phyloP scores from a whole-genome alignment of 495 filamentous ascomycete genomes.

The Thermothielavioides terrestris region DNA sequence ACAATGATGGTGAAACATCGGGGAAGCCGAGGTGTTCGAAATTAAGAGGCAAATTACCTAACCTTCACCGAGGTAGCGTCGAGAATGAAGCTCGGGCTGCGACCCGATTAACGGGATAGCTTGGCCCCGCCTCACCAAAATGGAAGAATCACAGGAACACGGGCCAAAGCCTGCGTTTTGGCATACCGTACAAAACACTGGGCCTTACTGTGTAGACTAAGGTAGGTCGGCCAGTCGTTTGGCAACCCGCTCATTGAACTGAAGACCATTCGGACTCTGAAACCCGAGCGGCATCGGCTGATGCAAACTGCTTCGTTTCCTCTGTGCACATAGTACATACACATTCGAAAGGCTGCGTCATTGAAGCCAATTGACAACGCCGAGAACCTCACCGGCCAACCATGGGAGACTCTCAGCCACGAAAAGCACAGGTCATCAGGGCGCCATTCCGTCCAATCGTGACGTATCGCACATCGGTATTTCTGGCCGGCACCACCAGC shows the following conservation, averaged over 20 bases:
- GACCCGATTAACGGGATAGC: neutral
- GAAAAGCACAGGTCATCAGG: constrained; percentile 20
- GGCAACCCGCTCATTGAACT: neutral
- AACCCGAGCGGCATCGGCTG: neutral
- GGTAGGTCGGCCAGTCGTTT: no score
- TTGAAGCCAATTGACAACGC: no score
- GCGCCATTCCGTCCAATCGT: constrained; percentile 26
- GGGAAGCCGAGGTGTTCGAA: no score
- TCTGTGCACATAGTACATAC: no score
- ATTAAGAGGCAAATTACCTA: no score
- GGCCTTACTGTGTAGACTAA: no score
- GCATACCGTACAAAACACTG: no score
- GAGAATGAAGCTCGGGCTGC: neutral
- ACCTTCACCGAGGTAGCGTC: neutral
- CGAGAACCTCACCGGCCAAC: no score
- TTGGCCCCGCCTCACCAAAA: neutral
- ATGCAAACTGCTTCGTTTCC: no score
- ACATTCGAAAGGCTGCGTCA: no score
- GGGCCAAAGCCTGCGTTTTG: no score
- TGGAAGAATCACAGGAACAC: neutral
- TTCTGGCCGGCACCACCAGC: constrained; percentile 40
- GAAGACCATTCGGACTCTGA: neutral
- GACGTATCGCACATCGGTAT: constrained; percentile 25
- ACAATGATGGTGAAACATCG: no score
- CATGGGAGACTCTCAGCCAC: neutral